Conservation (phyloP, 805 yeast genomes). For the Wickerhamomyces bovis region DNA sequence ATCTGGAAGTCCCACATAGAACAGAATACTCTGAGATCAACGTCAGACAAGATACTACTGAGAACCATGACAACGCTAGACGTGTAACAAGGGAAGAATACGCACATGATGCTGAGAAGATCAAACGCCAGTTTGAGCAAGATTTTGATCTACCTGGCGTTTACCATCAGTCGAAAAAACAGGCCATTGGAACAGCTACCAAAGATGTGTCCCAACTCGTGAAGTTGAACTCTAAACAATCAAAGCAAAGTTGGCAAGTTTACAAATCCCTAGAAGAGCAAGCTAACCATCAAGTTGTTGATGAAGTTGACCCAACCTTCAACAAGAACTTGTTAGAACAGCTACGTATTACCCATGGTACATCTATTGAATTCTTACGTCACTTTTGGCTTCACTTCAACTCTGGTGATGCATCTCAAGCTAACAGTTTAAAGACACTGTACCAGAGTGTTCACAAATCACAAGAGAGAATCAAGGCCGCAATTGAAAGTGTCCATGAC, state of each 20-base stretch:
- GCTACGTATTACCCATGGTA: conserved; percentile 57
- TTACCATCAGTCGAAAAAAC: conserved; percentile 21
- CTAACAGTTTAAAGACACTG: conserved; percentile 37
- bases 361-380: conserved; percentile 67
- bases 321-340: conserved; percentile 39
- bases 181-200: conserved; percentile 35
- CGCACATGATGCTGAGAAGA: conserved; percentile 14
- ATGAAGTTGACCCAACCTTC: conserved; percentile 27
- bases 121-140: conserved; percentile 13
- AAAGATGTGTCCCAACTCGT: conserved; percentile 41
- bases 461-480: conserved; percentile 36
- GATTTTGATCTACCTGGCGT: conserved; percentile 27
- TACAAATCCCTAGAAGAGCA: conserved; percentile 21
- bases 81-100: conserved; percentile 21
- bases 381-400: conserved; percentile 70
- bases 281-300: conserved; percentile 20
- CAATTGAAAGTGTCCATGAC: conserved; percentile 26
- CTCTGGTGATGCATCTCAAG: conserved; percentile 41
- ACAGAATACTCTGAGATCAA: conserved; percentile 48
- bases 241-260: conserved; percentile 39
- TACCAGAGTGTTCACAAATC: conserved; percentile 45
- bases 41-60: conserved; percentile 15
- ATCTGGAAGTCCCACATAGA: conserved; percentile 41
- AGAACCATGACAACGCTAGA: conserved; percentile 5
- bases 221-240: conserved; percentile 49